Conservation (phyloP, 352 stramenopile genomes). For the Nothophytophthora sp. region DNA sequence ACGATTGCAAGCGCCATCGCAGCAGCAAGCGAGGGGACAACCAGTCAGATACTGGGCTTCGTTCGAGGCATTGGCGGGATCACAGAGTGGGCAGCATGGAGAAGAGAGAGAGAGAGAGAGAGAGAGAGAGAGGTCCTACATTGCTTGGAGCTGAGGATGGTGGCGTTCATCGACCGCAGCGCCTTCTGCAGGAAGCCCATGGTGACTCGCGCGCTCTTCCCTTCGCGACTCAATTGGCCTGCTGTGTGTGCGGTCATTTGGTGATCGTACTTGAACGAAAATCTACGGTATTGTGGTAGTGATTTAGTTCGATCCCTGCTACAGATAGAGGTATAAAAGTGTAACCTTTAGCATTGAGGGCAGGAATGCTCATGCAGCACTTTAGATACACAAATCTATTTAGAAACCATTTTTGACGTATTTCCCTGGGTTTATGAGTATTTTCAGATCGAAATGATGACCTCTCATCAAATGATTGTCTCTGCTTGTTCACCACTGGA, state of each 20-base stretch:
- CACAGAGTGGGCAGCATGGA: neutral
- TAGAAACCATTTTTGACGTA: conserved; percentile 1
- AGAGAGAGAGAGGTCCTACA: conserved; percentile 40
- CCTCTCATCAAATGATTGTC: no score
- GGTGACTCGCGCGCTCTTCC: conserved; percentile 7
- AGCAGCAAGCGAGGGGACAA: conserved; percentile 1
- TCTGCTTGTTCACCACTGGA: no score
- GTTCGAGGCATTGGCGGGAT: neutral
- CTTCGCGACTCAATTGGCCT: neutral
- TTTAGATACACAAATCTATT: no score
- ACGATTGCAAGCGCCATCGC: neutral
- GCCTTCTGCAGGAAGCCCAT: conserved; percentile 79
- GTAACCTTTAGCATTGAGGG: no score
- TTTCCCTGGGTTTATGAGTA: conserved; percentile 2
- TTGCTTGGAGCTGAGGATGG: conserved; percentile 82
- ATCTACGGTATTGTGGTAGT: no score
- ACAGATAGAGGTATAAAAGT: no score
- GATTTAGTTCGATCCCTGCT: no score
- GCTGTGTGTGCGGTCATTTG: conserved; percentile 3
- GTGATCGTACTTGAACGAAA: conserved; percentile 22
- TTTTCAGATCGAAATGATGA: no score
- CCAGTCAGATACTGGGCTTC: neutral
- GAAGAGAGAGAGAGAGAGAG: neutral
- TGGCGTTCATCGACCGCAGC: conserved; percentile 74
- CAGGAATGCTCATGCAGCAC: no score